Evolutionary conservation across 768 basidiomycete genomes (phyloP), one percentile per base, ranked within the genome.

Genomic region (Calocybe cyanea): DNA sequence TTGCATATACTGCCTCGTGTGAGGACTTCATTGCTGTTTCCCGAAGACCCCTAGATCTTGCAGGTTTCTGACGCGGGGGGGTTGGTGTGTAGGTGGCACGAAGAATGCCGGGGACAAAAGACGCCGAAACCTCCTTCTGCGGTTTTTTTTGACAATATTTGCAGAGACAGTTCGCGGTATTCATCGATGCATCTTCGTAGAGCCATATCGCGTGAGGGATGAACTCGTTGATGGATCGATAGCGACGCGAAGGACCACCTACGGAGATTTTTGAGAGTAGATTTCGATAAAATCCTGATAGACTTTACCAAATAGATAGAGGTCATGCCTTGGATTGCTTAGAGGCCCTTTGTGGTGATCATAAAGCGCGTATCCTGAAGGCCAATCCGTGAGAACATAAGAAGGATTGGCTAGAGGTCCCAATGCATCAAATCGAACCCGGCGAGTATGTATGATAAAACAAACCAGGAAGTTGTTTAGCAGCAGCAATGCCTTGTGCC

Each of bases 181-280:
- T 61, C 48, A 73, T 57, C 2, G 67, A 68, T 0, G 67, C 57
- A 48, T 87, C 82, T 6, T 69, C 68, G 61, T 83, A 70, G 8
- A 92, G 75, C 89, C 89, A 92, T 47, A 81, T 69, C 2, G 86
- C 86, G 55, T 93, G 91, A 3, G 89, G 88, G 38, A 85, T 76
- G 60, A 92, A 90, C 59, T 93, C 91, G 38, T 85, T 84, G n/a
- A 81, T 69, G 10, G 89, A 91, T 34, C 91, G 85, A 62, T 91
- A 92, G 25, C 69, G 67, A 33, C 59, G 61, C 44, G 68, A 76
- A 23, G 65, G 67, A 32, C 71, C 64, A 2, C 81, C 82, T 65
- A 66, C 63, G 71, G 45, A 18, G 48, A 5, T 7, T 34, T 50
- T 19, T 54, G 42, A 1, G 4, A n/a, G 7, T 23, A 30, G 43